phyloP scores from a whole-genome alignment of 148 eudicot species.

The Vaccinium corymbosum region DNA sequence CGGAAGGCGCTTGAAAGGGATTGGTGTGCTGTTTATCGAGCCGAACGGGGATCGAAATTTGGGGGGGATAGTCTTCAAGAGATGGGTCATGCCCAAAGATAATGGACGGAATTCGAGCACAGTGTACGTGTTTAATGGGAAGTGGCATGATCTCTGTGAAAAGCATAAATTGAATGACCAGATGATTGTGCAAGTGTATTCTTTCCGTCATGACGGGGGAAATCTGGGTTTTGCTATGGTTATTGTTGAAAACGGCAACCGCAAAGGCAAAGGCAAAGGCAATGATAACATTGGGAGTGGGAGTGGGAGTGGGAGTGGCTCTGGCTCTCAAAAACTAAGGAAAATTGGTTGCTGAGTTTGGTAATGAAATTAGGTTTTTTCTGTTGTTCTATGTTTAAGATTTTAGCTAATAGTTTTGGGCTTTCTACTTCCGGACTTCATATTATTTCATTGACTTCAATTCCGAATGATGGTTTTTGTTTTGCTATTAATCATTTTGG shows the following conservation, averaged over 20 bases:
- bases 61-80: background rate
- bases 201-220: background rate
- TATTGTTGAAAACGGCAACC: background rate
- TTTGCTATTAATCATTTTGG: too few species aligned
- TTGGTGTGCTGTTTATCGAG: background rate
- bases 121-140: background rate
- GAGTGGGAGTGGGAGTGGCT: too few species aligned
- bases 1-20: background rate
- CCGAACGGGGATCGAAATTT: background rate
- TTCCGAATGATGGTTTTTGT: too few species aligned
- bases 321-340: too few species aligned
- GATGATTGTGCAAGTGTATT: background rate
- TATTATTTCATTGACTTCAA: too few species aligned
- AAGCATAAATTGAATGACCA: background rate
- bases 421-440: too few species aligned
- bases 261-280: too few species aligned
- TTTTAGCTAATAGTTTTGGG: too few species aligned
- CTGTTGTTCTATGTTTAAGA: too few species aligned
- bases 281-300: too few species aligned
- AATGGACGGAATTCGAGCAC: background rate
- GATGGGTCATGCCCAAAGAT: background rate
- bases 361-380: too few species aligned
- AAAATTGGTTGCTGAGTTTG: too few species aligned
- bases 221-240: background rate
- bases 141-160: background rate